phyloP scores from a whole-genome alignment of 805 yeast species.

The Soucietia sequanensis region DNA sequence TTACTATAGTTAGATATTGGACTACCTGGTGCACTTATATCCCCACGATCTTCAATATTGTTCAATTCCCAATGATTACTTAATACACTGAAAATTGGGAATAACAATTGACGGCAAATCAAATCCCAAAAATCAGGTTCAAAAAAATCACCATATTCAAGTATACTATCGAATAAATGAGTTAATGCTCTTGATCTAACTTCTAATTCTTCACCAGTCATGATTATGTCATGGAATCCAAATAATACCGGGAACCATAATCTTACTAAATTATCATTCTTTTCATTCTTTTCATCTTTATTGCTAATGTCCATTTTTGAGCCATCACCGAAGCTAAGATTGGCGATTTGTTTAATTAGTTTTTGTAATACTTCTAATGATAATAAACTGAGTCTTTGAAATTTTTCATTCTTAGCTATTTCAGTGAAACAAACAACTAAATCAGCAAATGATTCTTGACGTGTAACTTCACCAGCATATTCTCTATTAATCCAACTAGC shows the following conservation, averaged over 20 bases:
- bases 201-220: constrained; percentile 92
- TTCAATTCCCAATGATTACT: constrained; percentile 69
- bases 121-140: constrained; percentile 77
- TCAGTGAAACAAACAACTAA: constrained; percentile 75
- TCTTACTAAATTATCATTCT: constrained; percentile 44
- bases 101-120: constrained; percentile 71
- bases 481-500: constrained; percentile 61
- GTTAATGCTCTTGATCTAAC: constrained; percentile 87
- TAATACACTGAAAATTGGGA: constrained; percentile 86
- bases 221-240: constrained; percentile 83
- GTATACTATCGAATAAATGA: constrained; percentile 76
- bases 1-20: background rate
- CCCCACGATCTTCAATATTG: constrained; percentile 57
- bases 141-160: constrained; percentile 76
- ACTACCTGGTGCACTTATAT: constrained; percentile 41
- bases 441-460: constrained; percentile 66
- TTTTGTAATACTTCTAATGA: constrained; percentile 71
- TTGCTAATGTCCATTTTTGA: constrained; percentile 9
- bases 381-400: constrained; percentile 77
- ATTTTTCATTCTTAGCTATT: constrained; percentile 79
- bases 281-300: constrained; percentile 13
- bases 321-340: constrained; percentile 29
- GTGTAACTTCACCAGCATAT: constrained; percentile 59
- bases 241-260: constrained; percentile 85
- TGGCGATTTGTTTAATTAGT: constrained; percentile 60